Percentiles rank a stretch among this genome's conserved stretches.
Conservation (phyloP, 768 basidiomycete genomes). For the Lactifluus subvellereus region DNA sequence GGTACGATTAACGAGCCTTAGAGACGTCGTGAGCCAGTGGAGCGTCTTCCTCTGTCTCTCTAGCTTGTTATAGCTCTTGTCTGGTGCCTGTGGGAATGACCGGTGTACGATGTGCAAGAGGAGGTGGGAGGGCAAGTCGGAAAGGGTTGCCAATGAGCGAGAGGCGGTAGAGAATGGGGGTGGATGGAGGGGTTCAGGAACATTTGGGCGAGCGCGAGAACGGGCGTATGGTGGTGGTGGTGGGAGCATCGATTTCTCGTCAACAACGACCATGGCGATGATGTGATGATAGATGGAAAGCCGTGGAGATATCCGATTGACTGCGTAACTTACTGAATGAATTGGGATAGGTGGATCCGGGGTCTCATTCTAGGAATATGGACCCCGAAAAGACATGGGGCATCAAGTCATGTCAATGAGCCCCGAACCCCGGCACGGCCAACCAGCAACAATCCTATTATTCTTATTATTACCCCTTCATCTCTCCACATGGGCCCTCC, state of each 20-base stretch:
- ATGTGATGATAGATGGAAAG: no score
- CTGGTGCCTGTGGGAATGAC: conserved; percentile 49
- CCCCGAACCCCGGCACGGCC: conserved; percentile 19
- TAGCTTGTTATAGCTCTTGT: conserved; percentile 36
- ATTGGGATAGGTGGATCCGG: not conserved
- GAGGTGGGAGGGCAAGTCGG: conserved; percentile 51
- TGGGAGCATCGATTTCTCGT: conserved; percentile 10
- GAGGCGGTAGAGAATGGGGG: conserved; percentile 1
- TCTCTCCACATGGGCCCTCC: conserved; percentile 21
- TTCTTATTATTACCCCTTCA: conserved; percentile 11
- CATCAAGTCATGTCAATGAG: not conserved
- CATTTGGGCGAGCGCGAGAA: not conserved
- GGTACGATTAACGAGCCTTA: conserved; percentile 59
- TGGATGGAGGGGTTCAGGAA: not conserved
- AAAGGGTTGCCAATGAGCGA: conserved; percentile 24
- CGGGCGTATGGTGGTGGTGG: conserved; percentile 14
- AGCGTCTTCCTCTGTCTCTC: conserved; percentile 60
- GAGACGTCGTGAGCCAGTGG: conserved; percentile 59
- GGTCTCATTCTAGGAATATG: not conserved
- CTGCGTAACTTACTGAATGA: no score
- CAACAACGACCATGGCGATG: conserved; percentile 36
- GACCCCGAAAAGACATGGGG: conserved; percentile 2
- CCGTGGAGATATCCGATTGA: no score
- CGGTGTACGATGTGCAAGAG: conserved; percentile 64
- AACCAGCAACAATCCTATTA: conserved; percentile 14